Base-by-base conservation (phyloP, 2,329 filamentous ascomycete genomes). In the Ceratocystis colombiana region DNA sequence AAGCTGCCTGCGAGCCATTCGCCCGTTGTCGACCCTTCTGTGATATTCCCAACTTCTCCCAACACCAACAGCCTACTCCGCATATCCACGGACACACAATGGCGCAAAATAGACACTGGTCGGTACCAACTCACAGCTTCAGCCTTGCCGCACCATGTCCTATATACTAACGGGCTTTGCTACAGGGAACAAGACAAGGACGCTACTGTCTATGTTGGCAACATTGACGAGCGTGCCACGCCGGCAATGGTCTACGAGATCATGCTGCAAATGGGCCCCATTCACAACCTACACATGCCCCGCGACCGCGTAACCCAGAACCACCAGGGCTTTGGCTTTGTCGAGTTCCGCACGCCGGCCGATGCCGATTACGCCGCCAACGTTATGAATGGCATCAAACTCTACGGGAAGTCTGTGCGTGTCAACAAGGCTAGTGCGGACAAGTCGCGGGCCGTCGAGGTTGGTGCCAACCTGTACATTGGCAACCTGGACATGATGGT, bases 251-350 rank as follows among this genome's bases (percentile, higher is more conserved):
- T 99, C 71, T 96, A 94, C 87, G 94, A 99, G 80, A 83, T 99
- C 72, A 97, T 97, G 91, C 86, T 96, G 66, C 94, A 99, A 79
- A 91, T 92, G 75, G 94, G 94, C 66, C 92, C 93, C 71, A 95
- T 99, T 72, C 90, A 96, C 74, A 97, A 97, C 77, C 93, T 99
- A 70, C 94, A 99, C 78, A 86, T 99, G 74, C 94, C 94, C 66
- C 96, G 96, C 80, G 94, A 99, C 77, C 90, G 94, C 75, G 94
- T 99, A 71, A 96, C 94, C 61, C 91, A 96, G 74, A 88, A 87
- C 67, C 94, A 99, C 76, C 94, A 97, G 77, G 94, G 94, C 71
- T 99, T 96, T 80, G 94, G 94, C 72, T 99, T 99, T 77, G 94
- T 99, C 76, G 94, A 99, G 77, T 99, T 96, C 76, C 93, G 91